A percentile compares a stretch with the other conserved stretches of the same genome.
Evolutionary conservation across 2,329 filamentous ascomycete species (phyloP).

Genomic region (Colletotrichum agaves): DNA sequence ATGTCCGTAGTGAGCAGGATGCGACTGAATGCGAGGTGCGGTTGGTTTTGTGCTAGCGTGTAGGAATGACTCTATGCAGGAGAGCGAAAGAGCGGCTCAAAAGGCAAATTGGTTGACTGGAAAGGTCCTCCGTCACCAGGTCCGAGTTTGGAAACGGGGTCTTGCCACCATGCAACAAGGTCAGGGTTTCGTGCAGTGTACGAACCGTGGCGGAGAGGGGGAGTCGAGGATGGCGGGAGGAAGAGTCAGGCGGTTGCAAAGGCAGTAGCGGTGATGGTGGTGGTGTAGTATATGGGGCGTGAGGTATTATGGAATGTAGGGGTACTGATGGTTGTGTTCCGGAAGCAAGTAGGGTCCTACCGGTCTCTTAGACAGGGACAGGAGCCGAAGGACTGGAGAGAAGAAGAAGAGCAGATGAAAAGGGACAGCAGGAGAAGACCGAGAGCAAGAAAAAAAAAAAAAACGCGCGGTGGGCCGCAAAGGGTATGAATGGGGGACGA

Average conservation of each 20-base stretch:
- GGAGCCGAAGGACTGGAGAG: conserved; percentile 39
- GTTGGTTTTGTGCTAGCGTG: background rate
- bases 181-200: conserved; percentile 27
- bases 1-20: background rate
- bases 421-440: conserved; percentile 33
- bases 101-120: conserved; percentile 29
- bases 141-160: conserved; percentile 36
- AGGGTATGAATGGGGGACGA: conserved; percentile 11
- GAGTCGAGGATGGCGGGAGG: conserved; percentile 26
- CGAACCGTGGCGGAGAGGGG: conserved; percentile 32
- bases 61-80: background rate
- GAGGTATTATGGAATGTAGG: conserved; percentile 36
- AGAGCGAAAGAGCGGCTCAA: conserved; percentile 25
- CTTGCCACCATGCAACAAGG: conserved; percentile 36
- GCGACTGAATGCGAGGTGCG: background rate
- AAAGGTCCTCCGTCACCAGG: conserved; percentile 35
- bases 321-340: conserved; percentile 35
- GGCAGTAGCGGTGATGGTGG: conserved; percentile 25
- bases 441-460: conserved; percentile 5
- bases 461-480: conserved; percentile 33
- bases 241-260: conserved; percentile 33
- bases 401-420: conserved; percentile 29
- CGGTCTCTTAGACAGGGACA: conserved; percentile 33
- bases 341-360: conserved; percentile 38
- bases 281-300: conserved; percentile 30